phyloP scores from a whole-genome alignment of 225 moss, liverwort and hornwort species.

The Lunularia cruciata region DNA sequence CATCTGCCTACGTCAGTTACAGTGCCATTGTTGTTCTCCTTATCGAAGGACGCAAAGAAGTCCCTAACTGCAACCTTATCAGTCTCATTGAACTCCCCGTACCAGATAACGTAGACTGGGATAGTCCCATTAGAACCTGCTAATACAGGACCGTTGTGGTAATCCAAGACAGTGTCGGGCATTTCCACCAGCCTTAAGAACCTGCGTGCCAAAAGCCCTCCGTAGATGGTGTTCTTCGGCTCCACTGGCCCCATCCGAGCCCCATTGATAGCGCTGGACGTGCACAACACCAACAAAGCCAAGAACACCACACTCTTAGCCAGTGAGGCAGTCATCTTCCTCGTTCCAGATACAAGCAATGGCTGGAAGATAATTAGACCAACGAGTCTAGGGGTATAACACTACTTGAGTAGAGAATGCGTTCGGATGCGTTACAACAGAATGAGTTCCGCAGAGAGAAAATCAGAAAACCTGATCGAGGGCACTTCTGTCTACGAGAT shows the following conservation, averaged over 20 bases:
- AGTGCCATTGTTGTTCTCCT: background rate
- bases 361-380: background rate
- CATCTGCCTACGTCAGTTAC: constrained; percentile 16
- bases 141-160: constrained; percentile 31
- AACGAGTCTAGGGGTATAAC: background rate
- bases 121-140: constrained; percentile 14
- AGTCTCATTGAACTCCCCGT: constrained; percentile 28
- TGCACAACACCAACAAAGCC: background rate
- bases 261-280: background rate
- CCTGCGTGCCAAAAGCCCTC: constrained; percentile 13
- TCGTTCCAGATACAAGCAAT: too few species aligned
- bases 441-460: too few species aligned
- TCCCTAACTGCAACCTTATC: constrained; percentile 8
- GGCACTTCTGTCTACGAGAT: background rate
- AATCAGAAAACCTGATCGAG: background rate
- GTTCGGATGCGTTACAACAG: background rate
- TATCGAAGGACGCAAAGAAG: constrained; percentile 21
- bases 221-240: background rate
- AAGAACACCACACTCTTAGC: background rate
- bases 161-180: constrained; percentile 2
- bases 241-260: constrained; percentile 11
- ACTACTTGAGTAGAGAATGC: background rate
- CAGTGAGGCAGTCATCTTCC: too few species aligned
- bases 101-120: constrained; percentile 25
- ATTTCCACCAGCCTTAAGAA: background rate